These are phyloP conservation scores for Globisporangium heterothallicum DNA, from an alignment of 352 stramenopile genomes.

Conservation along the genomic window DNA sequence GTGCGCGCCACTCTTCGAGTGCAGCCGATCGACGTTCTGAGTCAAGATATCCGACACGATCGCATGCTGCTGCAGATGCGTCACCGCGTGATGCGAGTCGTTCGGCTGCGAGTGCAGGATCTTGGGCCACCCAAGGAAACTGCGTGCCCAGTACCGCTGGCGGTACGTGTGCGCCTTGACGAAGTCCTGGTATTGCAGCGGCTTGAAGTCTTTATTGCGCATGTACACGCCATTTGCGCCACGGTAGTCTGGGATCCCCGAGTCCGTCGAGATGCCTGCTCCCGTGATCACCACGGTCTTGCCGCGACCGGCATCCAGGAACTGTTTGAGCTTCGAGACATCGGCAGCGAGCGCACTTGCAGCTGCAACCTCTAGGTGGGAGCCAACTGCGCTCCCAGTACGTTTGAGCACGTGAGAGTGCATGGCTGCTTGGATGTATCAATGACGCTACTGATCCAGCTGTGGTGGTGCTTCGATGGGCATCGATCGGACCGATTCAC, in stretches of 20 bases:
- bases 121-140: constrained; percentile 84
- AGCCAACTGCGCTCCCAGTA: neutral
- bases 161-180: constrained; percentile 61
- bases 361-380: neutral
- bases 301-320: constrained; percentile 46
- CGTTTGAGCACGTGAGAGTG: constrained; percentile 7
- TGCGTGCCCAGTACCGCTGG: constrained; percentile 93
- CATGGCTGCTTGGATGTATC: neutral
- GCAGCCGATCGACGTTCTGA: constrained; percentile 97
- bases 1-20: constrained; percentile 84
- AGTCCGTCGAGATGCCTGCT: constrained; percentile 95
- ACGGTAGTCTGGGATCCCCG: constrained; percentile 96
- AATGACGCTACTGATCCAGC: neutral
- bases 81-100: constrained; percentile 84
- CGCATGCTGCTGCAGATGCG: constrained; percentile 53
- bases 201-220: constrained; percentile 89
- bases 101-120: constrained; percentile 84
- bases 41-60: constrained; percentile 84
- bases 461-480: neutral
- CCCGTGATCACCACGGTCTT: constrained; percentile 86
- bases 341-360: constrained; percentile 7
- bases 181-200: constrained; percentile 95
- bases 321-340: constrained; percentile 36
- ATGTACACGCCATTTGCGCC: constrained; percentile 94
- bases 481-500: no score